A percentile compares a stretch with the other conserved stretches of the same genome.
Conservation (phyloP, 345 rosid species). For the Rubroshorea leprosula region DNA sequence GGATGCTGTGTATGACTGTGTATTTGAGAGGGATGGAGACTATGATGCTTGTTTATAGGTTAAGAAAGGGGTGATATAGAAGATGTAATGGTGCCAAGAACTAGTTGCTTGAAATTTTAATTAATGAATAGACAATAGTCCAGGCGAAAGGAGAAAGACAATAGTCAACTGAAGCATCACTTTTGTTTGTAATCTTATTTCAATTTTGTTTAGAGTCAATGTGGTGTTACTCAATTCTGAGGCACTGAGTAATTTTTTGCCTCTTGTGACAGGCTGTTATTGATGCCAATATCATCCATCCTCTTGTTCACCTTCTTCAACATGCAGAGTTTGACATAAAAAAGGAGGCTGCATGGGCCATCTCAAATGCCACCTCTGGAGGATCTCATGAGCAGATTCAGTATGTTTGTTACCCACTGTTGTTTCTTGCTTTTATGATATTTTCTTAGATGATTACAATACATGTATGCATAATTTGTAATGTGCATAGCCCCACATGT, state of each 20-base stretch:
- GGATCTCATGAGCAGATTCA: conserved; percentile 81
- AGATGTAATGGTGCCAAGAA: too few relatives aligned
- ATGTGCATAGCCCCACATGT: too few relatives aligned
- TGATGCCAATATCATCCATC: conserved; percentile 56
- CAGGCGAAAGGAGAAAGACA: too few relatives aligned
- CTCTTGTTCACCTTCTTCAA: conserved; percentile 76
- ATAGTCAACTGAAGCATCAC: too few relatives aligned
- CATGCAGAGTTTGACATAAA: conserved; percentile 79
- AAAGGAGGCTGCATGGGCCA: conserved; percentile 90
- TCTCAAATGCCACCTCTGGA: conserved; percentile 88
- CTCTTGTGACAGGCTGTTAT: conserved; percentile 52
- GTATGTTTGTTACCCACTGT: conserved; percentile 29
- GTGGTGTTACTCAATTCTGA: conserved; percentile 8
- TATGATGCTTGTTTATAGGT: too few relatives aligned
- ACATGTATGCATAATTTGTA: neutral
- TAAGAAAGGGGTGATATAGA: too few relatives aligned
- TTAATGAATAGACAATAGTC: neutral
- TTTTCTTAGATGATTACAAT: neutral
- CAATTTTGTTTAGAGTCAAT: neutral
- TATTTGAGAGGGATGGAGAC: too few relatives aligned
- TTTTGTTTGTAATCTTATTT: neutral
- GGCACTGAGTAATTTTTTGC: neutral
- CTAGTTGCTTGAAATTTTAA: too few relatives aligned
- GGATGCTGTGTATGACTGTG: too few relatives aligned
- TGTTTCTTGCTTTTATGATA: neutral